phyloP scores from a whole-genome alignment of 1,284 basidiomycete genomes.

The Melampsora allii-populina region DNA sequence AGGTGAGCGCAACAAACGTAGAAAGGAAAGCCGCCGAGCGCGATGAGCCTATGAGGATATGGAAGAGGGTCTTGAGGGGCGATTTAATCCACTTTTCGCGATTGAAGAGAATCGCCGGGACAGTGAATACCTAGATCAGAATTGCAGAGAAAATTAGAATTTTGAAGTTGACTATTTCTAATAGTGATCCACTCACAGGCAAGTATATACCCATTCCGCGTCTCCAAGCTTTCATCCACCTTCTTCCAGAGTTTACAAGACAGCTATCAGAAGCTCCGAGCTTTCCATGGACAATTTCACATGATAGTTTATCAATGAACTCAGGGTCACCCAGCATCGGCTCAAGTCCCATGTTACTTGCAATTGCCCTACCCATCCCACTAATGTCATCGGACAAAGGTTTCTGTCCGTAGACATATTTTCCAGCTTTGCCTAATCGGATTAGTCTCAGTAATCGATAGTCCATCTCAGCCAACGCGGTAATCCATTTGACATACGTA shows the following conservation, averaged over 20 bases:
- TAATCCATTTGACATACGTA: constrained; percentile 53
- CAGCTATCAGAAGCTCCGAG: constrained; percentile 51
- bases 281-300: constrained; percentile 53
- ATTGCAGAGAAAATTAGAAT: neutral
- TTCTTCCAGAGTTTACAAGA: constrained; percentile 51
- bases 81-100: constrained; percentile 45
- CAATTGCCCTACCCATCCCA: constrained; percentile 43
- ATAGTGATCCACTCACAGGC: constrained; percentile 48
- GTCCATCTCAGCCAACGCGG: constrained; percentile 53
- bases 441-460: constrained; percentile 51
- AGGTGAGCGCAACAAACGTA: constrained; percentile 53
- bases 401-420: constrained; percentile 51
- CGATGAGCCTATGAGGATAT: constrained; percentile 51
- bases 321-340: constrained; percentile 37
- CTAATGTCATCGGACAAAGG: constrained; percentile 44
- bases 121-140: constrained; percentile 48
- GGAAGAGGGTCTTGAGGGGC: constrained; percentile 47
- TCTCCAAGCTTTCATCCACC: constrained; percentile 52
- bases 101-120: constrained; percentile 53
- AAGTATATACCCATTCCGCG: constrained; percentile 54
- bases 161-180: too few relatives aligned
- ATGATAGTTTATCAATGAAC: constrained; percentile 52
- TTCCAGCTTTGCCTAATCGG: constrained; percentile 48
- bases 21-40: constrained; percentile 53
- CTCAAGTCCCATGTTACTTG: constrained; percentile 33